Evolutionary conservation across 306 rosid genomes (phyloP).

Genomic region (Carpinus viminea): DNA sequence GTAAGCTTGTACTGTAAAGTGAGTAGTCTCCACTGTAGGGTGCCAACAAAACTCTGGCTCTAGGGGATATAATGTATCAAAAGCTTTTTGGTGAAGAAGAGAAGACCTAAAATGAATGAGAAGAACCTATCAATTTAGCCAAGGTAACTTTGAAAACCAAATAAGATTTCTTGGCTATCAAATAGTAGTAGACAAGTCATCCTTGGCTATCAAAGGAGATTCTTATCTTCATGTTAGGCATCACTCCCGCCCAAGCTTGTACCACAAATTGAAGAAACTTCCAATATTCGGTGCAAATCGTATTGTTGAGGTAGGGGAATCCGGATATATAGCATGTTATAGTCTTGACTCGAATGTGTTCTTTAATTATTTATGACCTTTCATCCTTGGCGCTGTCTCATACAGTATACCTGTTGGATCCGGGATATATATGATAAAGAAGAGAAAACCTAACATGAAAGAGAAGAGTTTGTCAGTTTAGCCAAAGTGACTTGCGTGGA

Average conservation of each 20-base stretch:
- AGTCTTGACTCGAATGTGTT: too few relatives aligned
- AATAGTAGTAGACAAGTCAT: slow-evolving; percentile 31
- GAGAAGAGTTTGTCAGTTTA: slow-evolving; percentile 23
- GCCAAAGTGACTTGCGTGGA: slow-evolving; percentile 34
- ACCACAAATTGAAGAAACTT: too few relatives aligned
- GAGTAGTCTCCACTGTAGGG: too few relatives aligned
- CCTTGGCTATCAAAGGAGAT: slow-evolving; percentile 35
- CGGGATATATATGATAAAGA: background rate
- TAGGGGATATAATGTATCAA: background rate
- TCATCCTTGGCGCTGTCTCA: too few relatives aligned
- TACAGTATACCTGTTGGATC: too few relatives aligned
- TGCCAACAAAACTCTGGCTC: too few relatives aligned
- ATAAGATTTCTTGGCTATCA: slow-evolving; percentile 27
- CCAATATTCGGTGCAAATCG: too few relatives aligned
- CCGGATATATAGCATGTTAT: too few relatives aligned
- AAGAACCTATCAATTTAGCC: slow-evolving; percentile 30
- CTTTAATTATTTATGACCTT: too few relatives aligned
- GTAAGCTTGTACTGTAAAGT: too few relatives aligned
- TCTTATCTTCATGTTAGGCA: slow-evolving; percentile 28
- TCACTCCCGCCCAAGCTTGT: background rate
- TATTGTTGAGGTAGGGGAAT: too few relatives aligned
- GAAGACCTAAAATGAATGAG: slow-evolving; percentile 23
- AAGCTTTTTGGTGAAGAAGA: background rate
- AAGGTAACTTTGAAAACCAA: slow-evolving; percentile 26
- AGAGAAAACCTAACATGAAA: slow-evolving; percentile 26